Evolutionary conservation across 345 rosid species (phyloP).

Genomic region (Aquilaria sinensis): DNA sequence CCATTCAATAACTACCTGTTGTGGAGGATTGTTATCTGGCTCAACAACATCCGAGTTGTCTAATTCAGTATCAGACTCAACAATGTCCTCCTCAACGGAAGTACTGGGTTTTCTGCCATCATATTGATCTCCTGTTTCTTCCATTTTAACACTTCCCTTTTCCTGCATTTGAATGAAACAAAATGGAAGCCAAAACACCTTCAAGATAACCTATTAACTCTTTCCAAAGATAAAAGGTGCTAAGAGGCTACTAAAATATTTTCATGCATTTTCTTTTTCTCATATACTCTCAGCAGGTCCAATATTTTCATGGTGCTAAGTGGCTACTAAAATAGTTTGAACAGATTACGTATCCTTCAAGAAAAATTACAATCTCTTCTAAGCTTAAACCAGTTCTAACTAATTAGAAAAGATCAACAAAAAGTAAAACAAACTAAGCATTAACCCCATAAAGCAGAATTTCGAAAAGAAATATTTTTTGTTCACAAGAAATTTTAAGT

Average conservation of each 20-base stretch:
- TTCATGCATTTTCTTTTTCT: no score
- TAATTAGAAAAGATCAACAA: no score
- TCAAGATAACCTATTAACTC: background rate
- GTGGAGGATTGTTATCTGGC: conserved; percentile 70
- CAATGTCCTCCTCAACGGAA: conserved; percentile 33
- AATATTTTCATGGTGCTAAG: no score
- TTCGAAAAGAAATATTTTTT: no score
- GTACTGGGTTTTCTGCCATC: conserved; percentile 22
- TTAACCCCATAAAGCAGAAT: no score
- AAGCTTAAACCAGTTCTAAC: no score
- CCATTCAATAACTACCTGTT: conserved; percentile 31
- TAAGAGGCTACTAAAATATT: background rate
- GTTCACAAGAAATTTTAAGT: no score
- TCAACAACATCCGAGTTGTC: conserved; percentile 61
- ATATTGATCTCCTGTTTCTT: conserved; percentile 23
- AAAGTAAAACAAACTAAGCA: no score
- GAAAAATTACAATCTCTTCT: no score
- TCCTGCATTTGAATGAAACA: conserved; percentile 23
- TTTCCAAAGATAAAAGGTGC: background rate
- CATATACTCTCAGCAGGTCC: no score
- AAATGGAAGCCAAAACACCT: background rate
- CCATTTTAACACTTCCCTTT: conserved; percentile 36
- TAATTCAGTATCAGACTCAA: conserved; percentile 77
- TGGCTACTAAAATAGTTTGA: background rate
- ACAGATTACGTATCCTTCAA: no score